phyloP scores from a whole-genome alignment of 768 basidiomycete genomes.

The Boletus reticuloceps region DNA sequence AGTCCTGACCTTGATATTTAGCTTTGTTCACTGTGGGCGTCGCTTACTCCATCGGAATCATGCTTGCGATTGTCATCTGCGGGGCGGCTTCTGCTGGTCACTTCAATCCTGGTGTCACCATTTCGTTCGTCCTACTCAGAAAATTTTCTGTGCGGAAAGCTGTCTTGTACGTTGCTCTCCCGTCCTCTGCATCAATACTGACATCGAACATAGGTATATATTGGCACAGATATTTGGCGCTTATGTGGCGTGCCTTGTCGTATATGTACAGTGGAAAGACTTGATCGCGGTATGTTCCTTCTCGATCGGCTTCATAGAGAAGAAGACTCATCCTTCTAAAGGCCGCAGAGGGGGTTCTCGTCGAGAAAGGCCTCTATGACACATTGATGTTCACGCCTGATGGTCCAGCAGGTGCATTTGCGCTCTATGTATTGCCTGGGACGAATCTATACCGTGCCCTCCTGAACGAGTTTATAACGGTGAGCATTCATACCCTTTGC shows the following conservation, averaged over 20 bases:
- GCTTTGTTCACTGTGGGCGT: constrained; percentile 57
- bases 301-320: constrained; percentile 35
- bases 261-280: constrained; percentile 63
- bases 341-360: constrained; percentile 31
- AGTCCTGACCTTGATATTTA: constrained; percentile 19
- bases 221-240: constrained; percentile 63
- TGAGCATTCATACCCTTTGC: constrained; percentile 12
- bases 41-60: constrained; percentile 57
- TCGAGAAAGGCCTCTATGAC: constrained; percentile 26
- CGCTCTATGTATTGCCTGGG: constrained; percentile 33
- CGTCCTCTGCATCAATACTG: constrained; percentile 9
- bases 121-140: constrained; percentile 49
- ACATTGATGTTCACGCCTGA: constrained; percentile 33
- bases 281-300: constrained; percentile 46
- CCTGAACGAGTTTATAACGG: constrained; percentile 40
- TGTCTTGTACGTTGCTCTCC: constrained; percentile 37
- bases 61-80: constrained; percentile 55
- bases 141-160: constrained; percentile 55
- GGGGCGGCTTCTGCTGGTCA: constrained; percentile 58
- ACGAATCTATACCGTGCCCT: constrained; percentile 32
- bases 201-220: constrained; percentile 51
- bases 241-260: constrained; percentile 56
- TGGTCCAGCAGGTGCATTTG: constrained; percentile 41
- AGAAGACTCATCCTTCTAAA: background rate
- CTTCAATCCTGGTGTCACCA: constrained; percentile 63